Evolutionary conservation across 768 basidiomycete genomes (phyloP), one percentile per base, ranked within the genome.

Genomic region (Lepiota subincarnata): DNA sequence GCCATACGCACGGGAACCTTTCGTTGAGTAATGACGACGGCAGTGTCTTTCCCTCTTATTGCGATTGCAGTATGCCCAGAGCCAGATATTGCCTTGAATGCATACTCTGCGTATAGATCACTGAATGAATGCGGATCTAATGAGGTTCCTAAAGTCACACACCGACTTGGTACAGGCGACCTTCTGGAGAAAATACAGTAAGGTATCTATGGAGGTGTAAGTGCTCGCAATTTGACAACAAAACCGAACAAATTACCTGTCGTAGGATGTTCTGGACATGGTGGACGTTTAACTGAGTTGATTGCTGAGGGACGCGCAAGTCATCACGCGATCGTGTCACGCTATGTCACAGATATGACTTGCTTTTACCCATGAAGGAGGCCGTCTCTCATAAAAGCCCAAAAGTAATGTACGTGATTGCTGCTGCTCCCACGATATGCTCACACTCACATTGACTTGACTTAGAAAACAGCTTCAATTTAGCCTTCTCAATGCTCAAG

Each of bases 91-190:
- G 97, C 97, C 72, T 98, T 99, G 86, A 98, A 98, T 22, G 97
- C 96, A 79, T 98, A 98, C 75, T 98, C 95, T 98, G 63, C 4
- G 35, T 13, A 57, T 43, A 28, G 24, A 57, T 55, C 39, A 45
- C 28, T 38, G 11, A 40, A 18, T 31, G n/a, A 20, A 28, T 20
- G 22, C 16, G 12, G n/a, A 28, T 4, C 11, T 8, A 39, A 24
- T 50, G 36, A 18, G 13, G 42, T 7, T 40, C 19, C 20, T 11
- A 6, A 13, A 3, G 22, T 16, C 31, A 76, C 89, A 62, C 63
- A 91, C 93, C 97, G 67, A 98, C 96, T 94, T 99, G 97, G 68
- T 98, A 99, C 55, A 99, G 74, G 53, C 96, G 84, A 37, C 97
- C 97, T 74, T 99, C 93, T 1, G 94, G 94, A 1, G 92, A 97